phyloP scores from a whole-genome alignment of 139 green algal species.

The Tetradesmus lagerheimii region DNA sequence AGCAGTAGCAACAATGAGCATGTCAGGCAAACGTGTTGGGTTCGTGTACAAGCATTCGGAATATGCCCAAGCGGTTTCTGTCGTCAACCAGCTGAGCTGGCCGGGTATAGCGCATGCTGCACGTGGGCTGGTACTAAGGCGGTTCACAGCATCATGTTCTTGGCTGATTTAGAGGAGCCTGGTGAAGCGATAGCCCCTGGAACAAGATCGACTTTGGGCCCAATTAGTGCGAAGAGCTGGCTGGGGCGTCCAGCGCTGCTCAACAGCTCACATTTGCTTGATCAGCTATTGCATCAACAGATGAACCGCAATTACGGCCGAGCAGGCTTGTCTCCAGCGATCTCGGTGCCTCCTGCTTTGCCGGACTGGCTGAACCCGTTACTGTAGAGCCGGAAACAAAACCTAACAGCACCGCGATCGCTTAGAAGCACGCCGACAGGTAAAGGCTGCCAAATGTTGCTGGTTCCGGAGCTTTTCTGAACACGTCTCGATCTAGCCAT shows the following conservation, averaged over 20 bases:
- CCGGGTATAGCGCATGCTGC: neutral
- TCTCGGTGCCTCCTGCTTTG: neutral
- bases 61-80: neutral
- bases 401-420: neutral
- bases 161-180: neutral
- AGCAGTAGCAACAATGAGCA: neutral
- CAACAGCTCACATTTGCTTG: neutral
- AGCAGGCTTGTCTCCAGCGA: neutral
- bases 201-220: neutral
- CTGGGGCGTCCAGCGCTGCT: neutral
- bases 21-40: neutral
- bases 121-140: neutral
- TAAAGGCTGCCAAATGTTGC: too few species aligned
- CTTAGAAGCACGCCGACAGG: neutral
- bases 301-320: neutral
- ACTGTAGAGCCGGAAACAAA: neutral
- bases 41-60: too few species aligned
- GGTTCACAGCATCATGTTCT: too few species aligned
- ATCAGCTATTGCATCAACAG: too few species aligned
- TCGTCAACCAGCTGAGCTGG: neutral
- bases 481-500: too few species aligned
- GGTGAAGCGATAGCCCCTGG: neutral
- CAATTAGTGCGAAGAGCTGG: neutral
- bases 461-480: too few species aligned
- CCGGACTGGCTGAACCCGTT: neutral